phyloP scores from a whole-genome alignment of 2,329 filamentous ascomycete species.

The Colletotrichum acutatum region DNA sequence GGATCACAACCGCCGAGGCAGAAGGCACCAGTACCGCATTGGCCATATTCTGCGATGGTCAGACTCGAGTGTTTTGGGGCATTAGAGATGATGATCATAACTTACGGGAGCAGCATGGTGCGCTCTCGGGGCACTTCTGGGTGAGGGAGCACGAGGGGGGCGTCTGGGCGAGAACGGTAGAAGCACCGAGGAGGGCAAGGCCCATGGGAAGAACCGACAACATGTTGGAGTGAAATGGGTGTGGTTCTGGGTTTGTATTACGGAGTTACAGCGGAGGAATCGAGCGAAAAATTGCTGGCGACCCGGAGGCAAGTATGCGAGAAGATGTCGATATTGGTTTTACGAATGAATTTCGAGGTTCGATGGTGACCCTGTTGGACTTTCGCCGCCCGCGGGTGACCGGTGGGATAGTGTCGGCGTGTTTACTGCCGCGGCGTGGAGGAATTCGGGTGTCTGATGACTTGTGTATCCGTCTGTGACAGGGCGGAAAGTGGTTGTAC shows the following conservation, averaged over 20 bases:
- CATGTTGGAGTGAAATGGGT: conserved; percentile 14
- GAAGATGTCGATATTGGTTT: background rate
- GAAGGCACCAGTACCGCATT: conserved; percentile 93
- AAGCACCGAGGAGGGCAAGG: conserved; percentile 51
- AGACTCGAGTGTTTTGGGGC: background rate
- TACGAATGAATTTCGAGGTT: background rate
- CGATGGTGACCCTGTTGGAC: background rate
- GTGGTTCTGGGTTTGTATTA: background rate
- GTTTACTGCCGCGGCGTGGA: conserved; percentile 19
- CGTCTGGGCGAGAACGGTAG: conserved; percentile 48
- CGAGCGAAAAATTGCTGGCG: background rate
- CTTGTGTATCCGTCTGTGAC: background rate
- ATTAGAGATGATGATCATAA: conserved; percentile 38
- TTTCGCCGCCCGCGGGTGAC: conserved; percentile 22
- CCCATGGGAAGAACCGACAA: conserved; percentile 46
- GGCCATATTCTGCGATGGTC: conserved; percentile 77
- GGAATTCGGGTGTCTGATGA: conserved; percentile 23
- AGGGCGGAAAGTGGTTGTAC: background rate
- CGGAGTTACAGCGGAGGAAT: background rate
- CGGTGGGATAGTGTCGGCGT: background rate
- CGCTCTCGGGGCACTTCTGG: conserved; percentile 74
- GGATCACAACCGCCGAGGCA: conserved; percentile 97
- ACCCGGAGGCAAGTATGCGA: background rate
- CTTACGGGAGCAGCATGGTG: conserved; percentile 86
- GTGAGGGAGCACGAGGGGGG: conserved; percentile 56